Base-by-base conservation (phyloP, 208 protist genomes). In the Acanthamoeba culbertsoni region DNA sequence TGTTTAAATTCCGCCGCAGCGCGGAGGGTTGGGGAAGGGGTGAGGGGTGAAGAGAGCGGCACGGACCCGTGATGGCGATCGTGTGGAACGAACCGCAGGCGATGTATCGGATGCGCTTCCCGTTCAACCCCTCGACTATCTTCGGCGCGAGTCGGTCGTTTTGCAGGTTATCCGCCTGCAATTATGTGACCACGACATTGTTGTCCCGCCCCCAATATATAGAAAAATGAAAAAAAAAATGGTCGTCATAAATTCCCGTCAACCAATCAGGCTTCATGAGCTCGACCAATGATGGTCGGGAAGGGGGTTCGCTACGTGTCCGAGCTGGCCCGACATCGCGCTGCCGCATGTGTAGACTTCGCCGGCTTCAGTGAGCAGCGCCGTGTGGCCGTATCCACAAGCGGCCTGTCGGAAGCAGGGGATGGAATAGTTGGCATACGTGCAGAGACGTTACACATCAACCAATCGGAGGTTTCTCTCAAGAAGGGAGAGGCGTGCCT, bases 321-420 rank as follows among this genome's bases (percentile, higher is more conserved):
- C 73, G 46, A 86, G 73, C 46, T 86, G 73, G 46, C 73, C 73
- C 23, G 73, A 86, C 46, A 59, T 57, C 31, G 42, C 46, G 73
- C 46, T 86, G 73, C 73, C 73, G 46, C 73, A 86, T 23, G 46
- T 57, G 46, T 40, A 86, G 73, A 86, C 73, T n/a, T 86, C 73
- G 42, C 73, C 73, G 16, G 73, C 42, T 20, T 86, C 73, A n/a
- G 73, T 86, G 26, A 86, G 46, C 43, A 86, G 46, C 28, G 46
- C 73, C 73, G 73, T 86, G 46, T 86, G 73, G 28, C 45, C 46
- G 73, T 86, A 57, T 12, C 73, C 73, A 18, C 42, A 48, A 5
- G 73, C 73, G 28, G 46, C 46, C 73, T 73, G 33, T 37, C 26
- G 28, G 33, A 28, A 37, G 28, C 26, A 73, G 12, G 26, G 62